Evolutionary conservation across 2,329 filamentous ascomycete genomes (phyloP).

Genomic region (Diaporthe eres): DNA sequence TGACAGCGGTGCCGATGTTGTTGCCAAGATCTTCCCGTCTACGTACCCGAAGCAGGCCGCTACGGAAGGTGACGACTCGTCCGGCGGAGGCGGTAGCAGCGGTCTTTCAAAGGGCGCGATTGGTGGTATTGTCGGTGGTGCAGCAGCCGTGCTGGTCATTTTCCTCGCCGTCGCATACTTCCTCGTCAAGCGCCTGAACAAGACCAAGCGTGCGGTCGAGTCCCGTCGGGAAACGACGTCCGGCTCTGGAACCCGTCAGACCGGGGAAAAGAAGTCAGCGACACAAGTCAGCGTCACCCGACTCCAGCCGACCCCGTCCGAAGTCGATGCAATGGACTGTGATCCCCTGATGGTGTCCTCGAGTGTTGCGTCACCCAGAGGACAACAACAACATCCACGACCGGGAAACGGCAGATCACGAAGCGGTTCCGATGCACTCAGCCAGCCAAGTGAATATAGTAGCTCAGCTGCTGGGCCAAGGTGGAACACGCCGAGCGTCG

Average conservation of each 20-base stretch:
- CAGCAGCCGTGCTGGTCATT: slow-evolving; percentile 61
- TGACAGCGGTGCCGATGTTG: slow-evolving; percentile 43
- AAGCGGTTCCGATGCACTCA: slow-evolving; percentile 43
- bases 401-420: slow-evolving; percentile 42
- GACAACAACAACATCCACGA: slow-evolving; percentile 40
- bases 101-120: slow-evolving; percentile 59
- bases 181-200: slow-evolving; percentile 65
- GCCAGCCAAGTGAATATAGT: slow-evolving; percentile 42
- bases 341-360: slow-evolving; percentile 55
- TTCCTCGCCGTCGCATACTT: slow-evolving; percentile 63
- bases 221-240: slow-evolving; percentile 52
- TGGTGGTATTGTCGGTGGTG: slow-evolving; percentile 68
- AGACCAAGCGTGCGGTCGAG: slow-evolving; percentile 57
- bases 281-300: slow-evolving; percentile 47
- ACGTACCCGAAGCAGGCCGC: slow-evolving; percentile 58
- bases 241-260: slow-evolving; percentile 49
- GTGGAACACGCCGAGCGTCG: slow-evolving; percentile 47
- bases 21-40: slow-evolving; percentile 61
- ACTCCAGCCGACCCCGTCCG: slow-evolving; percentile 57
- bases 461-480: slow-evolving; percentile 34
- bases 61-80: slow-evolving; percentile 45
- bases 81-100: slow-evolving; percentile 46
- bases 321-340: slow-evolving; percentile 58
- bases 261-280: slow-evolving; percentile 48
- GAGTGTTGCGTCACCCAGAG: slow-evolving; percentile 46